Conservation (phyloP, 2,329 filamentous ascomycete species). For the Aspergillus sp. region DNA sequence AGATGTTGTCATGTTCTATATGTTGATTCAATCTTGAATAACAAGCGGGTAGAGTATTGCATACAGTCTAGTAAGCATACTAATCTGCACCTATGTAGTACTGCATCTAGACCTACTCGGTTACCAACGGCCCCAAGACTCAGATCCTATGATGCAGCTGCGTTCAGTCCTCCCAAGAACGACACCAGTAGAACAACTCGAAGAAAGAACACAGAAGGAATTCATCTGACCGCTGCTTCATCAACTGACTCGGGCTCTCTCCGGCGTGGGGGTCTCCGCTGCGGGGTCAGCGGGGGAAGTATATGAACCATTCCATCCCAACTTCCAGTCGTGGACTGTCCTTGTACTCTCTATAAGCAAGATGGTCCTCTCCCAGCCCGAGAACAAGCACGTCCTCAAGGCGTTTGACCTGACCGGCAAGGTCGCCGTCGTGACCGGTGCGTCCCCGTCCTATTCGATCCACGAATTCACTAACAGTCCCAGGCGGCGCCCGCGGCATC, state of each 20-base stretch:
- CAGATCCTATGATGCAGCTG: background rate
- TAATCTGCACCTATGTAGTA: too few species aligned
- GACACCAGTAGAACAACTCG: too few species aligned
- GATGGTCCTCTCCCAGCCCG: slow-evolving; percentile 26
- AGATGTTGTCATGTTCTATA: too few species aligned
- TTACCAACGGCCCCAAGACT: background rate
- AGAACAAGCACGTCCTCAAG: slow-evolving; percentile 25
- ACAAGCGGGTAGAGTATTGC: background rate
- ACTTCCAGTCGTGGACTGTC: too few species aligned
- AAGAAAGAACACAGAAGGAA: too few species aligned
- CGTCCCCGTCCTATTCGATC: background rate
- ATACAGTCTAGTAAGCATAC: too few species aligned
- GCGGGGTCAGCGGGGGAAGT: background rate
- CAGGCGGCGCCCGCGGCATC: slow-evolving; percentile 36
- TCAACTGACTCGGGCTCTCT: background rate
- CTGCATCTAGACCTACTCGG: background rate
- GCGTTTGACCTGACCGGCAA: slow-evolving; percentile 29
- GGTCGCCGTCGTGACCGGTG: slow-evolving; percentile 27
- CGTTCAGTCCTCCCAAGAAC: background rate
- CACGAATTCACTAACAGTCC: background rate
- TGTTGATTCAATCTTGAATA: too few species aligned
- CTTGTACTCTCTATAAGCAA: too few species aligned
- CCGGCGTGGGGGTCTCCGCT: background rate
- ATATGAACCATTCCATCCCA: too few species aligned
- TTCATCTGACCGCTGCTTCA: background rate